A percentile compares a stretch with the other conserved stretches of the same genome.
Evolutionary conservation across 2,329 filamentous ascomycete species (phyloP).

Genomic region (Pseudogymnoascus sp.): DNA sequence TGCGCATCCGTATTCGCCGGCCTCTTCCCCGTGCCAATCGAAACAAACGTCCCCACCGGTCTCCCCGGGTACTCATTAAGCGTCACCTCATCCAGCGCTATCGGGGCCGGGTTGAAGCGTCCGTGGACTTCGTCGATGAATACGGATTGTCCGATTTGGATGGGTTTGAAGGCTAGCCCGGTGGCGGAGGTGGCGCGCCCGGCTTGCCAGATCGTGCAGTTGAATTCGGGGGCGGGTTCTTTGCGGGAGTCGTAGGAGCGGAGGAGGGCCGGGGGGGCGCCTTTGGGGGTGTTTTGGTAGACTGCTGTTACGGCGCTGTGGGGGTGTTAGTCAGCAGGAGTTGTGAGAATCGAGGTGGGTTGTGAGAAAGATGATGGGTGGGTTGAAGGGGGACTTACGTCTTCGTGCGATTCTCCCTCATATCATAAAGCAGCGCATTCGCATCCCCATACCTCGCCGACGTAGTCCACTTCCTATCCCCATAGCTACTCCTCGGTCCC

Average conservation of each 20-base stretch:
- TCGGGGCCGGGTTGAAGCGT: constrained; percentile 82
- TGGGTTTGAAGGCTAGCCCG: constrained; percentile 89
- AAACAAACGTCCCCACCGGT: constrained; percentile 86
- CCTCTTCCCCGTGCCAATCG: constrained; percentile 87
- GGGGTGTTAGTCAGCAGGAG: constrained; percentile 19
- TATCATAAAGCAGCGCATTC: constrained; percentile 81
- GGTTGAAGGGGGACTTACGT: constrained; percentile 54
- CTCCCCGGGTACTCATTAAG: constrained; percentile 93
- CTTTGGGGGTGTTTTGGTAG: constrained; percentile 71
- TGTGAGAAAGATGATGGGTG: neutral
- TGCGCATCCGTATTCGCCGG: constrained; percentile 61
- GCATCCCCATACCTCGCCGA: constrained; percentile 65
- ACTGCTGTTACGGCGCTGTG: constrained; percentile 81
- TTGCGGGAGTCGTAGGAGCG: constrained; percentile 93
- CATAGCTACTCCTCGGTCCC: constrained; percentile 49
- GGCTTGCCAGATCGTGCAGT: constrained; percentile 95
- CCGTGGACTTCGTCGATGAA: constrained; percentile 92
- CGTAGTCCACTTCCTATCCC: neutral
- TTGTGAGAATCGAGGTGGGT: neutral
- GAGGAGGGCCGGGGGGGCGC: constrained; percentile 62
- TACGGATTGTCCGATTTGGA: constrained; percentile 83
- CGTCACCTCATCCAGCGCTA: constrained; percentile 80
- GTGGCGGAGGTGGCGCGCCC: constrained; percentile 90
- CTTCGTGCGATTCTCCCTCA: constrained; percentile 76
- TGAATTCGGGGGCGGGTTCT: constrained; percentile 82